A percentile compares a stretch with the other conserved stretches of the same genome.
These are phyloP conservation scores for Suhomyces sp. DNA, from an alignment of 805 yeast genomes.

Conservation along the genomic window DNA sequence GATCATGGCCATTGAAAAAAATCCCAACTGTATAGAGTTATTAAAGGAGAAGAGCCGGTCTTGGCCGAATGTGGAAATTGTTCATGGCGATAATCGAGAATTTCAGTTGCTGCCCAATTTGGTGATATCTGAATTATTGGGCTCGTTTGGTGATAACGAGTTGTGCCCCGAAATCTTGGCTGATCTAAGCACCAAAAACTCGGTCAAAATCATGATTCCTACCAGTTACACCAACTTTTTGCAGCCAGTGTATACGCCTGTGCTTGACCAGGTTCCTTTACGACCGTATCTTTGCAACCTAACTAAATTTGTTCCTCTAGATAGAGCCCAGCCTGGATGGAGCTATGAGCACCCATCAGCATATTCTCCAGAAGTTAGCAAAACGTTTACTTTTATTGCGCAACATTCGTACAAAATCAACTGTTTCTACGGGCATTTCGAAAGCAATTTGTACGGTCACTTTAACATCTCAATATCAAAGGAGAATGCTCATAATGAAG, in stretches of 20 bases:
- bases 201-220: conserved; percentile 33
- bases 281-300: conserved; percentile 24
- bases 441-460: conserved; percentile 63
- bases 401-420: conserved; percentile 51
- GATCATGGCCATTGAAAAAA: conserved; percentile 66
- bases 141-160: conserved; percentile 93
- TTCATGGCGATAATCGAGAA: conserved; percentile 56
- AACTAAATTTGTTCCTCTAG: conserved; percentile 16
- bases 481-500: conserved; percentile 7
- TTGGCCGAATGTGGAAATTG: conserved; percentile 58
- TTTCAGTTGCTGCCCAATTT: conserved; percentile 39
- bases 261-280: conserved; percentile 14
- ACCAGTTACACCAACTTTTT: conserved; percentile 54
- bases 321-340: conserved; percentile 56
- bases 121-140: conserved; percentile 77
- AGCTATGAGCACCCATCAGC: conserved; percentile 52
- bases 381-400: conserved; percentile 43
- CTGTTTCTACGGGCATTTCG: conserved; percentile 74
- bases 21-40: conserved; percentile 53
- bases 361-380: conserved; percentile 20
- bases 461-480: conserved; percentile 46
- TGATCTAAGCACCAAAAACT: conserved; percentile 40
- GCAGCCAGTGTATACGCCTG: conserved; percentile 66
- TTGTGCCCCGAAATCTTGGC: conserved; percentile 72
- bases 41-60: conserved; percentile 45